Conservation (phyloP, 305 asterid species). For the Fraxinus albicans region DNA sequence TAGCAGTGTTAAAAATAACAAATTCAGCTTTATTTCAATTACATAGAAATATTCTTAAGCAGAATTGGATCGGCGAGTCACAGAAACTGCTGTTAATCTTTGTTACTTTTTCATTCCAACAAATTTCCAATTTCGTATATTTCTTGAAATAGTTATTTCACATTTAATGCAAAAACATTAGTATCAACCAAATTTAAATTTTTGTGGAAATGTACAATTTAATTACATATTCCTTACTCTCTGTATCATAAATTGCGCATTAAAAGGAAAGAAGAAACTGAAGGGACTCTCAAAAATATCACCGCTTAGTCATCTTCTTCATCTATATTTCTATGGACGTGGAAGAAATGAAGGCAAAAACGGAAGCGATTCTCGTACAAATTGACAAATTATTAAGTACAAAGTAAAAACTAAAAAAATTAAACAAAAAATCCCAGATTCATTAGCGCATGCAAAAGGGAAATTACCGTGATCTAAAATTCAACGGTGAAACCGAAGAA, state of each 20-base stretch:
- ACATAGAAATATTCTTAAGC: not conserved
- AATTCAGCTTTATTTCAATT: not conserved
- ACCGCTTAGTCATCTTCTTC: not conserved
- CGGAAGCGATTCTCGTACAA: not conserved
- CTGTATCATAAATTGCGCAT: not conserved
- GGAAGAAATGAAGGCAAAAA: not conserved
- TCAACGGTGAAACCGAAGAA: not conserved
- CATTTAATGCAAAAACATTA: not conserved
- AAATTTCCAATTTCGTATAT: not conserved
- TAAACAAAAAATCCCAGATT: not conserved
- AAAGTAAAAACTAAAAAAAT: not conserved
- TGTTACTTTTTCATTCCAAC: not conserved
- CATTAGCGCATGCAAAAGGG: not conserved
- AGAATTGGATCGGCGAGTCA: not conserved
- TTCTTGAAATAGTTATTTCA: not conserved
- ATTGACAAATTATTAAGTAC: not conserved
- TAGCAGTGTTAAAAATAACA: not conserved
- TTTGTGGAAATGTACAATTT: not conserved
- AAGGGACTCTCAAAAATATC: not conserved
- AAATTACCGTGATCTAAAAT: not conserved
- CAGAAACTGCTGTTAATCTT: not conserved
- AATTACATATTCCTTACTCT: not conserved
- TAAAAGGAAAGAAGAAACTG: not conserved
- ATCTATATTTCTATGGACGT: not conserved
- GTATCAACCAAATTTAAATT: not conserved